phyloP scores from a whole-genome alignment of 2,329 filamentous ascomycete species.

The Aspergillus unguis region DNA sequence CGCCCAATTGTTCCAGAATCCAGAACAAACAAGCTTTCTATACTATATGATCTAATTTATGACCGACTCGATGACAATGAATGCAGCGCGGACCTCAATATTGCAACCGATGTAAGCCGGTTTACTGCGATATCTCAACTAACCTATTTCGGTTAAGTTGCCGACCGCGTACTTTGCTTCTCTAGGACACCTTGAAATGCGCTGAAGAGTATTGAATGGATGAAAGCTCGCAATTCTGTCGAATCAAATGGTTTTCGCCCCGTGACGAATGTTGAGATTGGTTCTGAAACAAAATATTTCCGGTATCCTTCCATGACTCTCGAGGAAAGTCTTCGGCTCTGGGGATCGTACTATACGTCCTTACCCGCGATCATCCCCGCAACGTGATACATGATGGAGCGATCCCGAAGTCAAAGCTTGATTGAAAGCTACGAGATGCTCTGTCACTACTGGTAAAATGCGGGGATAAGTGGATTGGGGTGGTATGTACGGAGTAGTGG shows the following conservation, averaged over 20 bases:
- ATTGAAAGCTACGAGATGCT: neutral
- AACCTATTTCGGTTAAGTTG: slow-evolving; percentile 3
- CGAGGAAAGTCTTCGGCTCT: neutral
- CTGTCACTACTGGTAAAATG: neutral
- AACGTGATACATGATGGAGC: neutral
- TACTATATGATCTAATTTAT: no score
- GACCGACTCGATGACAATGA: no score
- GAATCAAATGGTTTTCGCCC: neutral
- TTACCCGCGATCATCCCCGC: neutral
- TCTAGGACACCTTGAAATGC: neutral
- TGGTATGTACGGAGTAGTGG: neutral
- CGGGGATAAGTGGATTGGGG: neutral
- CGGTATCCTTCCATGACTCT: neutral
- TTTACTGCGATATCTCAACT: neutral
- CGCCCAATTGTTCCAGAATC: no score
- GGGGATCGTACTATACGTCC: neutral
- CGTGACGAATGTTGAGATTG: neutral
- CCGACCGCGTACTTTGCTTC: slow-evolving; percentile 1
- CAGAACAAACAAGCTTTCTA: no score
- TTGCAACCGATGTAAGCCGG: neutral
- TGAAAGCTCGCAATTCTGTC: neutral
- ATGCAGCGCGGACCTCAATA: neutral
- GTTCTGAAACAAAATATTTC: neutral
- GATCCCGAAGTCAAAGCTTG: no score
- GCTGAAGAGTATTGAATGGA: neutral